phyloP scores from a whole-genome alignment of 83 land plant genomes.

The Thuja plicata region DNA sequence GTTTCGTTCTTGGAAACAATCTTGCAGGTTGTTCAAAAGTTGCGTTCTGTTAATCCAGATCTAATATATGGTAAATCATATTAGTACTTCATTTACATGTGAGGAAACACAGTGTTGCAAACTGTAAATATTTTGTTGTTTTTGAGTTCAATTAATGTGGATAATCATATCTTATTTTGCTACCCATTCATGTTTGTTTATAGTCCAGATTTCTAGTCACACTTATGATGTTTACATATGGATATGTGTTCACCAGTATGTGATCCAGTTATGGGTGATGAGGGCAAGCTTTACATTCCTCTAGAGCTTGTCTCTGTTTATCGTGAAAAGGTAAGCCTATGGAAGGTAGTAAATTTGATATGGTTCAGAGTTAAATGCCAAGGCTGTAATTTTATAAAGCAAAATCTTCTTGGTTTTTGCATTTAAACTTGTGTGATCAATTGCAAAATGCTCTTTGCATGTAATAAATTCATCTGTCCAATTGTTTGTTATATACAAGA shows the following conservation, averaged over 20 bases:
- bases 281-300: slow-evolving; percentile 93
- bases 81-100: slow-evolving; percentile 6
- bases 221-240: background rate
- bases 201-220: background rate
- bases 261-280: slow-evolving; percentile 99
- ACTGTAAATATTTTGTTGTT: background rate
- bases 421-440: background rate
- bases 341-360: background rate
- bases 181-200: background rate
- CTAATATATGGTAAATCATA: slow-evolving; percentile 73
- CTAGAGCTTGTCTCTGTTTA: slow-evolving; percentile 77
- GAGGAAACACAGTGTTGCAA: background rate
- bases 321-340: slow-evolving; percentile 67
- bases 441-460: background rate
- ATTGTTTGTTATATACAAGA: background rate
- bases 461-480: background rate
- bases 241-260: slow-evolving; percentile 62
- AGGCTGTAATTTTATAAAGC: background rate
- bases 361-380: background rate
- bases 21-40: slow-evolving; percentile 72
- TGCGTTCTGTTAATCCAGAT: slow-evolving; percentile 80
- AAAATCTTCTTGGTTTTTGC: background rate
- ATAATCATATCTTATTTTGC: background rate
- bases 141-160: background rate
- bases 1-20: slow-evolving; percentile 77